These are phyloP conservation scores for Daedaleopsis nitida DNA, from an alignment of 768 basidiomycete species.

Conservation along the genomic window DNA sequence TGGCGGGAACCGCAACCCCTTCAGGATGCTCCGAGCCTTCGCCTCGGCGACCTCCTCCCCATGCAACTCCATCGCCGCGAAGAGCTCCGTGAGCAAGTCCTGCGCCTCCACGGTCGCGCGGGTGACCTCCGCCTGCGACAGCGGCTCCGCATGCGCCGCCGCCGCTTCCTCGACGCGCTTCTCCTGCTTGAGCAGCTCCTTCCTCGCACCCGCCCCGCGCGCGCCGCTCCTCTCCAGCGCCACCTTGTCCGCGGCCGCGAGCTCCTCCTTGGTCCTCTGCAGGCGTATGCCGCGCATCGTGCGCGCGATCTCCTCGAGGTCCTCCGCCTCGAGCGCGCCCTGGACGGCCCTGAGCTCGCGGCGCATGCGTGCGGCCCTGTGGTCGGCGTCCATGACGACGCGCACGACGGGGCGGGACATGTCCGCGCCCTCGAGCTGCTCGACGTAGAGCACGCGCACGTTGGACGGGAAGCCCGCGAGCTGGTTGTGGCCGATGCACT, in stretches of 20 bases:
- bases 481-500: slow-evolving; percentile 45
- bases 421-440: slow-evolving; percentile 68
- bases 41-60: slow-evolving; percentile 69
- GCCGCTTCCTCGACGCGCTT: slow-evolving; percentile 16
- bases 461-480: slow-evolving; percentile 92
- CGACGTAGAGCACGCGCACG: slow-evolving; percentile 87
- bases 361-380: slow-evolving; percentile 10
- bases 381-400: slow-evolving; percentile 18
- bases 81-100: slow-evolving; percentile 24
- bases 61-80: slow-evolving; percentile 22
- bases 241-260: slow-evolving; percentile 21
- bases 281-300: slow-evolving; percentile 88
- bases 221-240: slow-evolving; percentile 24
- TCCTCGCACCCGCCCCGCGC: slow-evolving; percentile 19
- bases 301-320: slow-evolving; percentile 89
- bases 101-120: slow-evolving; percentile 13
- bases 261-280: slow-evolving; percentile 29
- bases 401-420: slow-evolving; percentile 13
- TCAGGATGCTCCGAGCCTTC: slow-evolving; percentile 72
- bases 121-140: slow-evolving; percentile 8
- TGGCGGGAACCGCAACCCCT: slow-evolving; percentile 10
- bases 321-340: slow-evolving; percentile 54
- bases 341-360: slow-evolving; percentile 14
- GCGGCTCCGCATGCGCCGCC: slow-evolving; percentile 4
- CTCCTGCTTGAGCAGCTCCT: slow-evolving; percentile 21